These are phyloP conservation scores for Chaetomium fimeti DNA, from an alignment of 495 filamentous ascomycete species.

Conservation along the genomic window DNA sequence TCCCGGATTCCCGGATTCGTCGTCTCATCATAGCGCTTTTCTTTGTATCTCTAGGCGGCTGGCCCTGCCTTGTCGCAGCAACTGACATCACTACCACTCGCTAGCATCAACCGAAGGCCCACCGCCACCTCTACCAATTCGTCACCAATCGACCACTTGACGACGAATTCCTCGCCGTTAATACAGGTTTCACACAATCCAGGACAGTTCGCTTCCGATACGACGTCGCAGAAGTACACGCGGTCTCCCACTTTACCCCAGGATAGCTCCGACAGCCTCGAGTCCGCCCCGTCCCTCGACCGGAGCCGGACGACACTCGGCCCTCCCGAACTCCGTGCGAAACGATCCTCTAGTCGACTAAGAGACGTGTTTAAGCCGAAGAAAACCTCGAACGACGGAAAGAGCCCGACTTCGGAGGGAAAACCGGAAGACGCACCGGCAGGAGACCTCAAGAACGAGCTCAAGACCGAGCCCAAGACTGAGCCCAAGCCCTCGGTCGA, in stretches of 20 bases:
- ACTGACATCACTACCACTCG: constrained; percentile 26
- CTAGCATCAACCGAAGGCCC: constrained; percentile 38
- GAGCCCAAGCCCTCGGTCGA: constrained; percentile 20
- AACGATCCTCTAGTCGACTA: constrained; percentile 46
- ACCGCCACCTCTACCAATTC: constrained; percentile 63
- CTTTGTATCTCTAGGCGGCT: constrained; percentile 20
- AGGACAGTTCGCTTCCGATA: constrained; percentile 36
- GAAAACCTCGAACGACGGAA: constrained; percentile 32
- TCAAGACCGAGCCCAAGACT: constrained; percentile 11
- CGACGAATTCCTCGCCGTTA: constrained; percentile 76
- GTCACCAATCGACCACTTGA: constrained; percentile 77
- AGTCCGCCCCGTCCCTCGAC: constrained; percentile 28
- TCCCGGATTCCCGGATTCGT: constrained; percentile 10
- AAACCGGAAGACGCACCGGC: background rate
- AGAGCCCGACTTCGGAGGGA: constrained; percentile 16
- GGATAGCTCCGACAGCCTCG: constrained; percentile 30
- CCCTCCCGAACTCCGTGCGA: constrained; percentile 38
- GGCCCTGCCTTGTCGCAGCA: constrained; percentile 9
- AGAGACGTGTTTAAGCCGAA: constrained; percentile 48
- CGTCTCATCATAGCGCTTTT: constrained; percentile 7
- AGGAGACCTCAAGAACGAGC: constrained; percentile 12
- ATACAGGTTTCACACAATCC: constrained; percentile 57
- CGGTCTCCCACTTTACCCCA: constrained; percentile 24
- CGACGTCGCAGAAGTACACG: constrained; percentile 21
- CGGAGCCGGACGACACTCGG: constrained; percentile 36